Percentiles rank a stretch among this genome's conserved stretches.
phyloP scores from a whole-genome alignment of 2,329 filamentous ascomycete species.

The Hymenoscyphus albidus region DNA sequence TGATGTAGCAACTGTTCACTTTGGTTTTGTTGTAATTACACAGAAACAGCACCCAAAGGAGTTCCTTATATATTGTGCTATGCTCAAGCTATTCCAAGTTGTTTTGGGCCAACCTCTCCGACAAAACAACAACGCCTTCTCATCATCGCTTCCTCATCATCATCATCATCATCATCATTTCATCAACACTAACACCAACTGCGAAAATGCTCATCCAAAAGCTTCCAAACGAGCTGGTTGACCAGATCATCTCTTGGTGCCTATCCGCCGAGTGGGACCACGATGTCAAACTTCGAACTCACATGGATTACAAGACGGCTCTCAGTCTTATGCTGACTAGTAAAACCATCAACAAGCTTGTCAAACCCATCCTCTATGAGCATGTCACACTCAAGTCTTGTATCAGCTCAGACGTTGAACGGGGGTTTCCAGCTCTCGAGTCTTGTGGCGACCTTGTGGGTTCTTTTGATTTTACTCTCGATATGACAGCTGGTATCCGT shows the following conservation, averaged over 20 bases:
- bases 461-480: neutral
- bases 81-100: too few species aligned
- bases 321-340: neutral
- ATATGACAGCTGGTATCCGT: too few species aligned
- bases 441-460: neutral
- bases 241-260: neutral
- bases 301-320: neutral
- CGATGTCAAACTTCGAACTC: neutral
- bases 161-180: too few species aligned
- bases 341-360: neutral
- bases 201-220: neutral
- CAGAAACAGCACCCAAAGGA: too few species aligned
- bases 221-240: neutral
- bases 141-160: too few species aligned
- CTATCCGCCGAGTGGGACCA: too few species aligned
- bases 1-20: too few species aligned
- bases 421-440: neutral
- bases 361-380: neutral
- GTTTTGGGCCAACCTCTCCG: too few species aligned
- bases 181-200: neutral
- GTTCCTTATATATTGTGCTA: too few species aligned
- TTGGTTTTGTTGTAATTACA: too few species aligned
- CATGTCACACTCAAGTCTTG: neutral
- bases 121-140: too few species aligned
- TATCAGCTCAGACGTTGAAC: neutral